Evolutionary conservation across 805 yeast genomes (phyloP).

Genomic region (Saccharomycopsis fibuligera): DNA sequence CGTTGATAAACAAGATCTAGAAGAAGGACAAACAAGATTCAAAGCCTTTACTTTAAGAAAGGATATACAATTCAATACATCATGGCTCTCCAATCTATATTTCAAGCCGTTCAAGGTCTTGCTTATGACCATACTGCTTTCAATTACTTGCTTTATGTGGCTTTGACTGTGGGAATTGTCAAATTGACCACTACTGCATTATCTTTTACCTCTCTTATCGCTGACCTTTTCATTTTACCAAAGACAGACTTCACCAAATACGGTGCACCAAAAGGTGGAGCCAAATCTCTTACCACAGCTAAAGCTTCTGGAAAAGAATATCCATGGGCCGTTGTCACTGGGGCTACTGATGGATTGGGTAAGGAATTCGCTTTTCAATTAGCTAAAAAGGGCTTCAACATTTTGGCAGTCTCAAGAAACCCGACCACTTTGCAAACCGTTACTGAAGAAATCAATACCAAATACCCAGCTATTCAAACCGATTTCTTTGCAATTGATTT

Average conservation of each 20-base stretch:
- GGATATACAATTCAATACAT: not conserved
- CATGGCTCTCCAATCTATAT: too few relatives aligned
- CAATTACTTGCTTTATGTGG: conserved; percentile 20
- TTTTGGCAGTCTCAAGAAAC: conserved; percentile 82
- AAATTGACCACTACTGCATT: conserved; percentile 48
- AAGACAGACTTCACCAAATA: conserved; percentile 53
- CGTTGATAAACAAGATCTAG: too few relatives aligned
- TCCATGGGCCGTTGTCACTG: conserved; percentile 99
- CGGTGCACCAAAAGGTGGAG: conserved; percentile 59
- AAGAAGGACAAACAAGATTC: too few relatives aligned
- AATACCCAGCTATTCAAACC: conserved; percentile 57
- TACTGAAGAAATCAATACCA: conserved; percentile 53
- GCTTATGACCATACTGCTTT: conserved; percentile 7
- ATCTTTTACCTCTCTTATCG: conserved; percentile 45
- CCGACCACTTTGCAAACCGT: conserved; percentile 63
- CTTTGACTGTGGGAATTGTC: conserved; percentile 55
- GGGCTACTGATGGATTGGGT: conserved; percentile 97
- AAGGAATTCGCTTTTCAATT: conserved; percentile 84
- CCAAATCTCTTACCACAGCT: too few relatives aligned
- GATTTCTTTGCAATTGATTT: conserved; percentile 74
- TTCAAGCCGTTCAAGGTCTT: too few relatives aligned
- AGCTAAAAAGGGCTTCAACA: conserved; percentile 77
- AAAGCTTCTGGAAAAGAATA: too few relatives aligned
- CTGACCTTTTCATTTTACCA: conserved; percentile 61
- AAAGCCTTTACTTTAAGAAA: not conserved